Evolutionary conservation across 2,329 filamentous ascomycete genomes (phyloP), one percentile per base, ranked within the genome.

Genomic region (Hymenotorrendiella dingleyae): DNA sequence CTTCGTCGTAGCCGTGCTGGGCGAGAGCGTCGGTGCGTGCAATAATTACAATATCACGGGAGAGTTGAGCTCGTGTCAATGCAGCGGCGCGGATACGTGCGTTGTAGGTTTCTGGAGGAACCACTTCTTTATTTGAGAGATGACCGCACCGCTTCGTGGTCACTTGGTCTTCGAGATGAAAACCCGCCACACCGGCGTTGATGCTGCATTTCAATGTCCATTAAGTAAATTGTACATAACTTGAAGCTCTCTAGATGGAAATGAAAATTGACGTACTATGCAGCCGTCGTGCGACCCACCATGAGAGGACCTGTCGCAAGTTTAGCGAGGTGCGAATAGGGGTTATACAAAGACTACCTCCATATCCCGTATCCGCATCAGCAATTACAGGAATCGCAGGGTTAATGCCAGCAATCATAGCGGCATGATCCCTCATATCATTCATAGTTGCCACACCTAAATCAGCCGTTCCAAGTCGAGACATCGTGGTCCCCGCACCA

Each of bases 71-170:
- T 3, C 77, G 65, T 1, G 76, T 73, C 6, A 67, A 62, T 10
- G 62, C 65, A 0, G 77, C 77, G 0, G 79, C 78, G 1, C 71
- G 65, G 53, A 84, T 76, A 0, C 80, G 68, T 11, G 1, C 62
- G 65, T 44, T 63, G 63, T 17, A 83, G 60, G 4, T 68, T 0
- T 71, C 67, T 0, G 59, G 48, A 2, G 64, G 56, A 6, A 84
- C 80, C 10, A 84, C 63, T 43, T 75, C 67, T 60, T 85, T 84
- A 41, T 77, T 76, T 0, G 62, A 60, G 1, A 84, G 65, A 55
- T 84, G 80, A 1, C 80, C 80, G 57, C 80, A 84, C 8, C 79
- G 73, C 64, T 85, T 84, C 33, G 70, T 74, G 32, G 72, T 64
- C 14, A 82, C 68, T 63, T 84, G 78, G 60, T 82, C 78, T 58